These are phyloP conservation scores for Fusarium sp. DNA, from an alignment of 2,329 filamentous ascomycete species.

Conservation along the genomic window DNA sequence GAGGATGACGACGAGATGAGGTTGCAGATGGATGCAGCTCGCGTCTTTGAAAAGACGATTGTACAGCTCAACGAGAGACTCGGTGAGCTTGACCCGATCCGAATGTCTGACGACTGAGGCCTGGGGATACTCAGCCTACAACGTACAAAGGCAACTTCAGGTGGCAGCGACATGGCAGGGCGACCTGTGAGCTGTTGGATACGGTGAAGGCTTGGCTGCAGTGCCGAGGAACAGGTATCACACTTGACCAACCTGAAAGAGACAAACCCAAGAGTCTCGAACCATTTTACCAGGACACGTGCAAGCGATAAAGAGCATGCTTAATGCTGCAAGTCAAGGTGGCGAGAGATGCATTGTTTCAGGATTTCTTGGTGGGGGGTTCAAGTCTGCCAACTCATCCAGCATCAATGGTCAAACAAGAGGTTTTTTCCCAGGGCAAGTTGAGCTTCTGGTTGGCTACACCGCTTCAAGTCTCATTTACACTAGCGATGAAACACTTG, in stretches of 20 bases:
- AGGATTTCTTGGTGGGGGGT: background rate
- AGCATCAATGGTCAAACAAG: background rate
- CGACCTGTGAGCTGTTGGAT: constrained; percentile 6
- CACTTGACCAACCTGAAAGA: background rate
- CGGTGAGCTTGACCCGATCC: constrained; percentile 46
- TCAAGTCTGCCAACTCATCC: background rate
- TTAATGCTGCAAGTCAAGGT: background rate
- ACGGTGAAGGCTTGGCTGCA: constrained; percentile 14
- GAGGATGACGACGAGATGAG: constrained; percentile 61
- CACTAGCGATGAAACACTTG: background rate
- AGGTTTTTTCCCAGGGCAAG: background rate
- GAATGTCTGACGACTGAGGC: constrained; percentile 37
- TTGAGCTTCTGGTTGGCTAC: background rate
- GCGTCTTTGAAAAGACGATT: constrained; percentile 84
- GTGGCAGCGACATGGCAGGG: background rate
- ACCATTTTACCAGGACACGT: background rate
- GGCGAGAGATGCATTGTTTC: background rate
- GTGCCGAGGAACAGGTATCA: background rate
- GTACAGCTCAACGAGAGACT: constrained; percentile 78
- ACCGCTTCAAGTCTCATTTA: background rate
- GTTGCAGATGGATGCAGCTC: constrained; percentile 76
- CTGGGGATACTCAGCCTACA: background rate
- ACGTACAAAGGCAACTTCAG: background rate
- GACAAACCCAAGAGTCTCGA: background rate
- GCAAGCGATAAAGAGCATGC: background rate